phyloP scores from a whole-genome alignment of 2,329 filamentous ascomycete genomes.

The Trichoderma aggressivum region DNA sequence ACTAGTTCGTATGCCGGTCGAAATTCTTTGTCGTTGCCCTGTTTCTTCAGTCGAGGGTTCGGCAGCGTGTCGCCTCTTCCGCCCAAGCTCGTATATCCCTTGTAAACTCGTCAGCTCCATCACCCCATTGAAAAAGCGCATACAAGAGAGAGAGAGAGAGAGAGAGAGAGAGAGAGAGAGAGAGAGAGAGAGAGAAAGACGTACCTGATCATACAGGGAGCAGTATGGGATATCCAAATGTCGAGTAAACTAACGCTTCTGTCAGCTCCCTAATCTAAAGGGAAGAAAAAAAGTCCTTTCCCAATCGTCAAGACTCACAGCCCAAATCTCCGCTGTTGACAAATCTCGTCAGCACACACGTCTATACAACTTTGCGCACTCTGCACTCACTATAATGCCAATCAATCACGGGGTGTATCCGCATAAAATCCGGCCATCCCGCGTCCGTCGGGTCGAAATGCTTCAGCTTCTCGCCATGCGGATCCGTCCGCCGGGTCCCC shows the following conservation, averaged over 20 bases:
- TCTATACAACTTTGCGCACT: neutral
- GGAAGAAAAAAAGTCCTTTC: neutral
- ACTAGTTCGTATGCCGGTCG: conserved; percentile 72
- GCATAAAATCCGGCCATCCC: conserved; percentile 89
- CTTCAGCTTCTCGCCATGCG: conserved; percentile 74
- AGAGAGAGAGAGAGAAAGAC: too few species aligned
- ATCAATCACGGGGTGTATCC: conserved; percentile 92
- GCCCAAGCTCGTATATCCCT: conserved; percentile 87
- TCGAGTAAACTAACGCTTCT: conserved; percentile 64
- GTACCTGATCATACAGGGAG: conserved; percentile 71
- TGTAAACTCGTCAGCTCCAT: neutral
- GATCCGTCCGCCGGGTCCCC: conserved; percentile 83
- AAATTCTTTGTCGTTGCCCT: conserved; percentile 45
- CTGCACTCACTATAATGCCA: conserved; percentile 69
- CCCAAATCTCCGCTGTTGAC: conserved; percentile 72
- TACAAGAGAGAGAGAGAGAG: too few species aligned
- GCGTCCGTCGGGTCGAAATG: conserved; percentile 85
- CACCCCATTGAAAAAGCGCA: neutral
- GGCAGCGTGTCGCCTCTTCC: conserved; percentile 85
- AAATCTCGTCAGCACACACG: neutral
- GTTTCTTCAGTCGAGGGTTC: conserved; percentile 67
- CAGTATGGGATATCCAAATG: conserved; percentile 81
- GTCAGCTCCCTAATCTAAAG: neutral
- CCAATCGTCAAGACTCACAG: conserved; percentile 53
- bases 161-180: too few species aligned